These are phyloP conservation scores for Comarum palustre DNA, from an alignment of 306 rosid species.

Conservation along the genomic window DNA sequence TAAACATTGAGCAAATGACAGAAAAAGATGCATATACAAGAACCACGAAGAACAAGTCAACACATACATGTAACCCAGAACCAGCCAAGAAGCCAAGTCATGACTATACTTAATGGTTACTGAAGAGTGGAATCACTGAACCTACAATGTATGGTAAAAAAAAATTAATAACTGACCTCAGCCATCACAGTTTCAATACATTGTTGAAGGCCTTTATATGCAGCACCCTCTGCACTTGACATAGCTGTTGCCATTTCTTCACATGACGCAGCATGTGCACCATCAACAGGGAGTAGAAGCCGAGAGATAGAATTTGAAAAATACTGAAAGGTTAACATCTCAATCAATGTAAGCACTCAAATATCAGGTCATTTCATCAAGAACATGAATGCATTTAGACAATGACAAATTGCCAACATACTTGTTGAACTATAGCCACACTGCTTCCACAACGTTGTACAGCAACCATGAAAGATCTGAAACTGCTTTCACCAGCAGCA, in stretches of 20 bases:
- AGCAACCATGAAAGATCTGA: constrained; percentile 98
- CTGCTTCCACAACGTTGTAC: constrained; percentile 99
- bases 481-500: constrained; percentile 99
- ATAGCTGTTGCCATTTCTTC: constrained; percentile 98
- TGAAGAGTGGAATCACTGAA: constrained; percentile 10
- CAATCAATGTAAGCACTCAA: constrained; percentile 27
- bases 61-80: constrained; percentile 16
- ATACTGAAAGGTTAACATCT: constrained; percentile 52
- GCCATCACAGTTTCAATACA: constrained; percentile 99
- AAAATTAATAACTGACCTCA: constrained; percentile 58
- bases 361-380: constrained; percentile 13
- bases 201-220: constrained; percentile 88
- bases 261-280: constrained; percentile 98
- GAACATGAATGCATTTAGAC: constrained; percentile 14
- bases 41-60: not conserved
- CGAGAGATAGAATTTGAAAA: constrained; percentile 93
- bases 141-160: not conserved
- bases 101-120: not conserved
- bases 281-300: constrained; percentile 96
- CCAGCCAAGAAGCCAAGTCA: not conserved
- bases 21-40: not conserved
- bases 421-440: constrained; percentile 98
- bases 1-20: not conserved
- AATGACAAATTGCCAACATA: constrained; percentile 37
- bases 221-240: constrained; percentile 99